Base-by-base conservation (phyloP, 2,329 filamentous ascomycete species). In the Cryphonectria nitschkei region DNA sequence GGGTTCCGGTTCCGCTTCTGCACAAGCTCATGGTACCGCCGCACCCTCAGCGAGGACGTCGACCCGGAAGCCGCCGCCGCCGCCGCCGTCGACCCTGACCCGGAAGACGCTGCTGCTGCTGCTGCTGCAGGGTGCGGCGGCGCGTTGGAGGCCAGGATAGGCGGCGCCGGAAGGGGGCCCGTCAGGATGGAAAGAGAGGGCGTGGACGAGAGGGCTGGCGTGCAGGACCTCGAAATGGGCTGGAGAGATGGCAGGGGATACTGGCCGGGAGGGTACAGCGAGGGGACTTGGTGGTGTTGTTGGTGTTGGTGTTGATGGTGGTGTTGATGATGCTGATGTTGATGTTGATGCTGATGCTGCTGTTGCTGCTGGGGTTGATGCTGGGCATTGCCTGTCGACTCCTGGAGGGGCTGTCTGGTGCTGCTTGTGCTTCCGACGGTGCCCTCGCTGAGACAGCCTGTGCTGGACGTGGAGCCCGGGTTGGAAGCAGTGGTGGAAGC, bases 341-440 rank as follows among this genome's bases (percentile, higher is more conserved):
- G 73, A 75, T 69, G 46, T 34, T 65, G 37, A 2, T 39, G 37
- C 37, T 39, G 37, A 2, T 13, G 37, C 37, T 39, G 37, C 6
- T 63, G 32, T 4, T 63, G 32, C 34, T 29, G 62, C 13, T 65
- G 62, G 37, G 37, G 65, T 14, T 67, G 65, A 22, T 79, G 76
- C 76, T 88, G 86, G 63, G 82, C 80, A 77, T 88, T 89, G 75
- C 84, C 83, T 16, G 82, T 85, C 29, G 85, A 83, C 75, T 89
- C 86, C 70, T 84, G 81, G 52, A 89, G 81, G 41, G 87, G 86
- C 72, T 83, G 80, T 72, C 84, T 76, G 22, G 22, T 50, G 73
- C 75, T 69, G 46, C 41, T 65, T 26, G 39, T 64, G 34, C 37
- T 32, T 19, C 56, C 32, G 32, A 29, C 52, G n/a, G 50, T 58